A percentile compares a stretch with the other conserved stretches of the same genome.
Conservation (phyloP, 73 alveolate species). For the Durusdinium trenchii region DNA sequence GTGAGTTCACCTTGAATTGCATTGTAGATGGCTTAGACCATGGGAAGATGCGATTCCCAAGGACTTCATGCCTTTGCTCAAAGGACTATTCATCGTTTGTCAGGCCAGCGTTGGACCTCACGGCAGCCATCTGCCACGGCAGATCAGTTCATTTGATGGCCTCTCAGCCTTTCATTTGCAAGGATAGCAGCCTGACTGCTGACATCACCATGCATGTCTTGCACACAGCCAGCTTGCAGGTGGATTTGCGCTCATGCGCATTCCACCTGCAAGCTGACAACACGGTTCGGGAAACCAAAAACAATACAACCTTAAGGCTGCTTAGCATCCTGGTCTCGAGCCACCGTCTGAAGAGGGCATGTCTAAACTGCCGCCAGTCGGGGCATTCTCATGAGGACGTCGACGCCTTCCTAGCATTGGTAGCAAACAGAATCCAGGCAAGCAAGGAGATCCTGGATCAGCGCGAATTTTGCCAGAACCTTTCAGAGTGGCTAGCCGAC, state of each 20-base stretch:
- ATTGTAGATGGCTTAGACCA: slow-evolving; percentile 2
- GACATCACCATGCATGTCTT: neutral
- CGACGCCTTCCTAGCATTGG: neutral
- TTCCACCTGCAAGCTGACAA: slow-evolving; percentile 6
- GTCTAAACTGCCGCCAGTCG: neutral
- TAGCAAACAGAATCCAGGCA: neutral
- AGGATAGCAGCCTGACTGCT: neutral
- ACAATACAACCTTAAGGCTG: neutral
- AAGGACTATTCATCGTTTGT: neutral
- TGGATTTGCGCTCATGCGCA: neutral
- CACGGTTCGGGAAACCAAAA: slow-evolving; percentile 17
- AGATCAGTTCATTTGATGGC: neutral
- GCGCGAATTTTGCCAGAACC: neutral
- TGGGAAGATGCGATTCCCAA: neutral
- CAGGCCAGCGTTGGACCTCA: slow-evolving; percentile 22
- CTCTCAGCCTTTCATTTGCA: neutral
- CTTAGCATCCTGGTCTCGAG: neutral
- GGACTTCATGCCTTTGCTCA: neutral
- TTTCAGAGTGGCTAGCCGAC: neutral
- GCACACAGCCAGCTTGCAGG: neutral
- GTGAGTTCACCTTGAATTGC: neutral
- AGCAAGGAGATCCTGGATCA: neutral
- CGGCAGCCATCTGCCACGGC: neutral
- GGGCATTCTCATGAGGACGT: slow-evolving; percentile 48
- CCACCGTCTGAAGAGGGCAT: neutral